Evolutionary conservation across 495 filamentous ascomycete genomes (phyloP).

Genomic region (Hypoxylon lenormandii): DNA sequence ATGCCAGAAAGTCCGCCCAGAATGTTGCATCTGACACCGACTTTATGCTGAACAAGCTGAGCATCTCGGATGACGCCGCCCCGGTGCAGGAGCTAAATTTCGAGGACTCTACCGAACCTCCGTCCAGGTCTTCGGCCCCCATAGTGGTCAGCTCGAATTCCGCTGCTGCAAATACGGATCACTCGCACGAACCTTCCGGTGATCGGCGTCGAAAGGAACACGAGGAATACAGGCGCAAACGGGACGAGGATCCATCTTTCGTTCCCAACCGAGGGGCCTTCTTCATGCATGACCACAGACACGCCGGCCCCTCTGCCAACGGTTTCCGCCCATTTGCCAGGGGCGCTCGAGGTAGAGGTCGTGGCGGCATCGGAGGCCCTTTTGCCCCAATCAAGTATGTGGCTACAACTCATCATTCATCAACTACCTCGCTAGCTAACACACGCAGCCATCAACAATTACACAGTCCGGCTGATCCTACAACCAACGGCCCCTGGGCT

Average conservation of each 20-base stretch:
- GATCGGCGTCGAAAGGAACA: constrained; percentile 84
- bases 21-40: constrained; percentile 75
- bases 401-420: constrained; percentile 18
- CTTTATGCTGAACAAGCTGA: constrained; percentile 87
- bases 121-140: constrained; percentile 55
- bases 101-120: constrained; percentile 64
- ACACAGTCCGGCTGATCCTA: constrained; percentile 63
- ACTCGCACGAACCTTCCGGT: constrained; percentile 63
- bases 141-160: constrained; percentile 62
- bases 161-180: constrained; percentile 48
- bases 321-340: constrained; percentile 78
- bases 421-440: constrained; percentile 44
- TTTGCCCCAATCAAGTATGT: constrained; percentile 71
- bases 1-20: constrained; percentile 54
- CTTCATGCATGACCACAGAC: constrained; percentile 95
- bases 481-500: constrained; percentile 81
- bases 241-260: constrained; percentile 90
- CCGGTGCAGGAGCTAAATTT: constrained; percentile 73
- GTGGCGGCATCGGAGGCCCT: constrained; percentile 62
- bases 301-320: constrained; percentile 77
- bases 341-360: constrained; percentile 67
- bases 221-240: constrained; percentile 87
- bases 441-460: constrained; percentile 58
- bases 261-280: constrained; percentile 95
- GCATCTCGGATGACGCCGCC: constrained; percentile 68